Conservation (phyloP, 2,329 filamentous ascomycete genomes). For the Fusarium sambucinum region DNA sequence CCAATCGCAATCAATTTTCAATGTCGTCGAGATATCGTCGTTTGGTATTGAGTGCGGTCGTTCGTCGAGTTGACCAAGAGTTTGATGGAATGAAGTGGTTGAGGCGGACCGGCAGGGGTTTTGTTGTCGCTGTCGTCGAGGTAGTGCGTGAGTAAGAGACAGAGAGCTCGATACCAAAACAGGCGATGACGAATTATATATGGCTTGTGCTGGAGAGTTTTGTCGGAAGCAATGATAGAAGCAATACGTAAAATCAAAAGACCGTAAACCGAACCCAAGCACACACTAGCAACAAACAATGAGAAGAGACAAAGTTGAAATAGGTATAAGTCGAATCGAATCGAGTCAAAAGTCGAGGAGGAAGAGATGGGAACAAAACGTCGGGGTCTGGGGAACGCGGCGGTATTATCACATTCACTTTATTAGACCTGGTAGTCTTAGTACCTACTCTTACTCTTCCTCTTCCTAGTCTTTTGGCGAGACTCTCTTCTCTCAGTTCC, state of each 20-base stretch:
- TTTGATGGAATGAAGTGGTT: conserved; percentile 34
- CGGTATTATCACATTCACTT: conserved; percentile 48
- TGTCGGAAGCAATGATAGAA: conserved; percentile 20
- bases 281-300: conserved; percentile 16
- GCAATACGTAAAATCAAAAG: conserved; percentile 14
- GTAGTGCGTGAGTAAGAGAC: background rate
- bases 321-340: conserved; percentile 23
- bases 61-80: conserved; percentile 32
- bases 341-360: conserved; percentile 31
- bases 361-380: conserved; percentile 37
- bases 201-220: conserved; percentile 2
- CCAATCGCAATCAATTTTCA: conserved; percentile 11
- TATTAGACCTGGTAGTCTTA: conserved; percentile 23
- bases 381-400: conserved; percentile 47
- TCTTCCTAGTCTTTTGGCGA: conserved; percentile 22
- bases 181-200: conserved; percentile 15
- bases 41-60: conserved; percentile 30
- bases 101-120: conserved; percentile 17
- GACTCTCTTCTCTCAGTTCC: conserved; percentile 33
- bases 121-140: conserved; percentile 4
- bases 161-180: conserved; percentile 19
- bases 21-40: conserved; percentile 31
- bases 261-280: conserved; percentile 31
- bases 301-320: conserved; percentile 12
- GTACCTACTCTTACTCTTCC: conserved; percentile 1